phyloP scores from a whole-genome alignment of 2,329 filamentous ascomycete genomes.

The Penicillium psychrosexuale region DNA sequence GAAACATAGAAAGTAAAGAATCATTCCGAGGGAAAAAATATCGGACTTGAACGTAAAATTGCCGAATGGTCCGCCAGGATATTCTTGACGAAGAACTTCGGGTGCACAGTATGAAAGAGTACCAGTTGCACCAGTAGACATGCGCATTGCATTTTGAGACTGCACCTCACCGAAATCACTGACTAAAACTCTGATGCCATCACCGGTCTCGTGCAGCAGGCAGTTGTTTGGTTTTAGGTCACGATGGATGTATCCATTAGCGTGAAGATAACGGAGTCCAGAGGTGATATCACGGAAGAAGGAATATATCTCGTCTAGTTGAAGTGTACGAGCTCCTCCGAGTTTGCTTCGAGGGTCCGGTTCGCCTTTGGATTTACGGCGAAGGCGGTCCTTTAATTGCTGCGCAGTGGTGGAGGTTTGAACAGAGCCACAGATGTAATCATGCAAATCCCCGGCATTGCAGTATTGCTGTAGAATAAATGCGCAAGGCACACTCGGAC shows the following conservation, averaged over 20 bases:
- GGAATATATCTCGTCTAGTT: constrained; percentile 92
- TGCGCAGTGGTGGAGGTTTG: constrained; percentile 67
- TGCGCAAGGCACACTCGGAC: constrained; percentile 86
- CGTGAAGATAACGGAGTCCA: constrained; percentile 83
- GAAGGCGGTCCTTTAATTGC: constrained; percentile 81
- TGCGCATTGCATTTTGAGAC: constrained; percentile 72
- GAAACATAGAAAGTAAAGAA: constrained; percentile 97
- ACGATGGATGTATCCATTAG: constrained; percentile 89
- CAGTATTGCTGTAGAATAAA: constrained; percentile 98
- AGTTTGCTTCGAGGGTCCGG: constrained; percentile 60
- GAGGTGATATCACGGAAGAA: constrained; percentile 95
- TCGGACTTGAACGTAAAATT: constrained; percentile 98
- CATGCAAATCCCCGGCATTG: constrained; percentile 85
- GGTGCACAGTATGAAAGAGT: constrained; percentile 98
- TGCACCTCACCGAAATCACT: constrained; percentile 99
- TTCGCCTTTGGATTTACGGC: constrained; percentile 76
- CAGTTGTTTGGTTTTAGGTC: constrained; percentile 97
- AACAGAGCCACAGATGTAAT: constrained; percentile 73
- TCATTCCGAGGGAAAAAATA: constrained; percentile 98
- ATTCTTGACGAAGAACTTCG: constrained; percentile 72
- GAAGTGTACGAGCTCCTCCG: constrained; percentile 54
- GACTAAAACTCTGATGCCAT: constrained; percentile 74
- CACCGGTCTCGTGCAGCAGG: constrained; percentile 73
- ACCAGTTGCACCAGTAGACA: constrained; percentile 87
- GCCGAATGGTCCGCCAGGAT: constrained; percentile 66